A percentile compares a stretch with the other conserved stretches of the same genome.
Conservation (phyloP, 441 rosid genomes). For the Viola pubescens region DNA sequence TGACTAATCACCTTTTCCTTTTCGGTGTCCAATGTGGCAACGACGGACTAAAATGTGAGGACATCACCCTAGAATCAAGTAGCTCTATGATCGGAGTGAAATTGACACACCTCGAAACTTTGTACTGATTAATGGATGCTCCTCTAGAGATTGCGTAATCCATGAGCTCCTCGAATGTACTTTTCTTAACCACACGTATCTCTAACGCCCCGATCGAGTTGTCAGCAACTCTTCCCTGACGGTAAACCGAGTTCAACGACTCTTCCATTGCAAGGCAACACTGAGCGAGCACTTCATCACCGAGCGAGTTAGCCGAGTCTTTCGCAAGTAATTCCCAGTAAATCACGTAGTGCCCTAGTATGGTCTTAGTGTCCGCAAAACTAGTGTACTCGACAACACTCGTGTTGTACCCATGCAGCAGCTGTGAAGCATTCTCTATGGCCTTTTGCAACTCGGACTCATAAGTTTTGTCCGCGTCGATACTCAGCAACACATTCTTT, state of each 20-base stretch:
- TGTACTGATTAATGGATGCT: conserved; percentile 88
- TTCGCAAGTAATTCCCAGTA: conserved; percentile 66
- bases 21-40: conserved; percentile 75
- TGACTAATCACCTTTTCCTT: conserved; percentile 37
- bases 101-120: conserved; percentile 86
- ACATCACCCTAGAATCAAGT: conserved; percentile 65
- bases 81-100: conserved; percentile 79
- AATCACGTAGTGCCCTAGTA: conserved; percentile 83
- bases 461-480: conserved; percentile 83
- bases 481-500: conserved; percentile 76
- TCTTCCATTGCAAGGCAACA: conserved; percentile 85
- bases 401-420: conserved; percentile 40
- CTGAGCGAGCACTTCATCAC: conserved; percentile 30
- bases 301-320: conserved; percentile 39
- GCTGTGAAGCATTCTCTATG: conserved; percentile 52
- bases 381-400: conserved; percentile 92
- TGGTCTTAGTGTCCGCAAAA: conserved; percentile 62
- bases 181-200: conserved; percentile 64
- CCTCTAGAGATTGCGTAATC: conserved; percentile 90
- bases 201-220: conserved; percentile 79
- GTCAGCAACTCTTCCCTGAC: conserved; percentile 71
- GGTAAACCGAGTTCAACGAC: conserved; percentile 71
- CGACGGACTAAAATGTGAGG: conserved; percentile 57
- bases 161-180: conserved; percentile 94
- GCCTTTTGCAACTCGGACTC: conserved; percentile 83